These are phyloP conservation scores for Zea luxurians DNA, from an alignment of 176 grass and related monocot genomes.

Conservation along the genomic window DNA sequence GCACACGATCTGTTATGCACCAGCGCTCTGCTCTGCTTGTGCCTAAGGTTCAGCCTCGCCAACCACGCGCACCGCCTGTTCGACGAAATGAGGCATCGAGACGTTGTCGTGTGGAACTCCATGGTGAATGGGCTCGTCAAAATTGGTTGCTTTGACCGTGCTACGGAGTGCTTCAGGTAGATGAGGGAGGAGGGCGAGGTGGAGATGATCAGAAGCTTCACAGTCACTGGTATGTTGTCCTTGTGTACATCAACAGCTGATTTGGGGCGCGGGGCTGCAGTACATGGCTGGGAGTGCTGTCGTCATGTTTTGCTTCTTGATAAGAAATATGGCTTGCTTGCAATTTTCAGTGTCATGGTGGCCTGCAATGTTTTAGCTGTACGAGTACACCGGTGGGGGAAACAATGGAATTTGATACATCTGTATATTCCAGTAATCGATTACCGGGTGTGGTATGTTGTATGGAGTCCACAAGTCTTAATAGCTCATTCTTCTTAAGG, in stretches of 20 bases:
- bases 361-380: no score
- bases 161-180: conserved; percentile 44
- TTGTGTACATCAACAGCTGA: conserved; percentile 47
- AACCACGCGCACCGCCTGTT: conserved; percentile 56
- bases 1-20: conserved; percentile 49
- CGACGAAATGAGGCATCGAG: conserved; percentile 44
- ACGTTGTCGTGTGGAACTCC: conserved; percentile 64
- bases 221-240: conserved; percentile 54
- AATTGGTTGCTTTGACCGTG: conserved; percentile 50
- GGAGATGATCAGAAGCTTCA: conserved; percentile 57
- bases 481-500: no score
- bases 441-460: no score
- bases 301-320: no score
- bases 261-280: conserved; percentile 27
- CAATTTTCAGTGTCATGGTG: no score
- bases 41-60: conserved; percentile 44
- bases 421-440: no score
- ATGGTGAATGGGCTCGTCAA: conserved; percentile 63
- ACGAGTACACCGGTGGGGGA: no score
- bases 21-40: conserved; percentile 47
- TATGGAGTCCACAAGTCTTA: no score
- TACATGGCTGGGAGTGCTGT: no score
- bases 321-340: no score
- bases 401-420: no score
- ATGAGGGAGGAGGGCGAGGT: conserved; percentile 46